These are phyloP conservation scores for Lipomyces yamanashiensis DNA, from an alignment of 805 yeast genomes.

Conservation along the genomic window DNA sequence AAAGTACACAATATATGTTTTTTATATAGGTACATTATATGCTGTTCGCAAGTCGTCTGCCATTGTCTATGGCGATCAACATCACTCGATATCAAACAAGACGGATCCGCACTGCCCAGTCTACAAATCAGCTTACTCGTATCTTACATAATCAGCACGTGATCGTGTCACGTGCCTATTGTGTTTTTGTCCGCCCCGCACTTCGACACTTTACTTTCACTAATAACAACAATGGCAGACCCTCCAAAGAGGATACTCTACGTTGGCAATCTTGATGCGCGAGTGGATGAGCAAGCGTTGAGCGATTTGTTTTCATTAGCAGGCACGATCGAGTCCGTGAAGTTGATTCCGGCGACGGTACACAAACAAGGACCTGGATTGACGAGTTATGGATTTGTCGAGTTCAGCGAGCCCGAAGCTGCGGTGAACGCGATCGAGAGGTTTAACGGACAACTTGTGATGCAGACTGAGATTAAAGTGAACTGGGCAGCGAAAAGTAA, in stretches of 20 bases:
- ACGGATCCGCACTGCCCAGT: too few relatives aligned
- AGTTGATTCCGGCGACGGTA: conserved; percentile 70
- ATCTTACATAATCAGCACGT: background rate
- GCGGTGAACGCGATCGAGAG: conserved; percentile 68
- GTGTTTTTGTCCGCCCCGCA: background rate
- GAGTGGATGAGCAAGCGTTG: conserved; percentile 66
- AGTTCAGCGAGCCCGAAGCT: conserved; percentile 59
- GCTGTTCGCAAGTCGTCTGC: conserved; percentile 14
- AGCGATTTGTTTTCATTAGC: conserved; percentile 65
- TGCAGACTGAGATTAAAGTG: conserved; percentile 64
- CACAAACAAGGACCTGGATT: conserved; percentile 59
- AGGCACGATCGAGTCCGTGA: conserved; percentile 66
- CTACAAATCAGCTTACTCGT: too few relatives aligned
- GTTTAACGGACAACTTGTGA: conserved; percentile 58
- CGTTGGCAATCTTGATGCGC: conserved; percentile 72
- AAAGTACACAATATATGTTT: too few relatives aligned
- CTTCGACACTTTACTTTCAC: too few relatives aligned
- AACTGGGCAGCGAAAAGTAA: conserved; percentile 76
- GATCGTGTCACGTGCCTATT: background rate
- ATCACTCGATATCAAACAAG: too few relatives aligned
- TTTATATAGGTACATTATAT: conserved; percentile 19
- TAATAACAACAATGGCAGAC: conserved; percentile 4
- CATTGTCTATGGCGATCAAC: too few relatives aligned
- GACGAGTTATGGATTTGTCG: conserved; percentile 83
- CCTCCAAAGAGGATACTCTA: conserved; percentile 53